Conservation (phyloP, 202 grass and related monocot species). For the Panicum hallii region DNA sequence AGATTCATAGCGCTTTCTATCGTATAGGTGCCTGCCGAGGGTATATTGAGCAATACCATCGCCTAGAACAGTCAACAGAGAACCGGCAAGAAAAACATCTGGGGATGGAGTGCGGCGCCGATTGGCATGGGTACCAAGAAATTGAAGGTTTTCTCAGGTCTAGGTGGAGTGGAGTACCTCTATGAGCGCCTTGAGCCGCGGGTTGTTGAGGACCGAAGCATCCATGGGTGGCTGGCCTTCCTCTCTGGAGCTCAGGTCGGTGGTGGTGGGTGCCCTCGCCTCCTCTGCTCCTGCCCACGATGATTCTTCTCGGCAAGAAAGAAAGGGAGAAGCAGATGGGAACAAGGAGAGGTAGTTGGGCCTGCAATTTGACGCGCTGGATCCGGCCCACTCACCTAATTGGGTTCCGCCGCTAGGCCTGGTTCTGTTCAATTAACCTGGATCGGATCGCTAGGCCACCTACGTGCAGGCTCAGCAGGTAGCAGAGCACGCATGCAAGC, state of each 20-base stretch:
- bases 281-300: no score
- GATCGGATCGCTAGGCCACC: no score
- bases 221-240: constrained; percentile 42
- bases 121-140: background rate
- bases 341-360: no score
- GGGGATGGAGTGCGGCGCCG: background rate
- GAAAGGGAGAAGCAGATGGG: background rate
- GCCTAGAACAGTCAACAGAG: background rate
- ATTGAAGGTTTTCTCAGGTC: background rate
- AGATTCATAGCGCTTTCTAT: no score
- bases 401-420: no score
- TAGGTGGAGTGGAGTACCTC: constrained; percentile 39
- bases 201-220: constrained; percentile 54
- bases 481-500: no score
- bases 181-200: constrained; percentile 49
- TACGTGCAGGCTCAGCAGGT: no score
- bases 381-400: no score
- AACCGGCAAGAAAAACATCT: no score
- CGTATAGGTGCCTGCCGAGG: background rate
- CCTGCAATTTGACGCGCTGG: no score
- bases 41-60: background rate
- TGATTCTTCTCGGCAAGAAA: background rate
- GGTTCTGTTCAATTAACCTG: no score
- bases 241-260: background rate
- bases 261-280: background rate